These are phyloP conservation scores for Lyophyllum semitale DNA, from an alignment of 768 basidiomycete species.

Conservation along the genomic window DNA sequence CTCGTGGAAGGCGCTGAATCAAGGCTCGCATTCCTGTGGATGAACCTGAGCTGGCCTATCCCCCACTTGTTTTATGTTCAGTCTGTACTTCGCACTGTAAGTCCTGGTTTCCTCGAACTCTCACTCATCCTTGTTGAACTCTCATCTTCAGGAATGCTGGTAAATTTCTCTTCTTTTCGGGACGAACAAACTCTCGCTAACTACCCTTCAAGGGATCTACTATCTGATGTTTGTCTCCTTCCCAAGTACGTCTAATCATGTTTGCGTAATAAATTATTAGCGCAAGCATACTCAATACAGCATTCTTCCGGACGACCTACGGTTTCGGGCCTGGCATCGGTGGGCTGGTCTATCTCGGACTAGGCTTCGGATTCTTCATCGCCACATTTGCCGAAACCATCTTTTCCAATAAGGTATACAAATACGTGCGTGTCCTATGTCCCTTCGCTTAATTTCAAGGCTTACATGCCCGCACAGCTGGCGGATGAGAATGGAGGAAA, in stretches of 20 bases:
- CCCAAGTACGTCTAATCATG: conserved; percentile 39
- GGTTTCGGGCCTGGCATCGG: conserved; percentile 53
- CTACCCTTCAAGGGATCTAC: conserved; percentile 50
- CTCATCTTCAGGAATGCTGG: conserved; percentile 48
- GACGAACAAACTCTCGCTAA: neutral
- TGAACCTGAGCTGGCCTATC: conserved; percentile 65
- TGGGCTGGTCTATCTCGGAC: conserved; percentile 56
- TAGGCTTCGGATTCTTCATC: conserved; percentile 55
- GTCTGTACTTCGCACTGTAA: conserved; percentile 72
- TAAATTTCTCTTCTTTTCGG: neutral
- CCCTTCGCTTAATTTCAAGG: neutral
- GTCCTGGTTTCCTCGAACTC: conserved; percentile 24
- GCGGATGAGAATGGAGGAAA: conserved; percentile 56
- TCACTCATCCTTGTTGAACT: neutral
- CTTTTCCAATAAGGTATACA: conserved; percentile 49
- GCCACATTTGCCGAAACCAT: conserved; percentile 52
- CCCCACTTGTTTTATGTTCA: conserved; percentile 71
- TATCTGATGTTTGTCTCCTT: conserved; percentile 77
- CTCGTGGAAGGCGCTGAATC: conserved; percentile 15
- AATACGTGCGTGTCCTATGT: conserved; percentile 35
- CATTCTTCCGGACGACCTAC: conserved; percentile 52
- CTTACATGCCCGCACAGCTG: conserved; percentile 33
- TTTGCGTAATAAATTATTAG: neutral
- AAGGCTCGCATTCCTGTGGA: conserved; percentile 49
- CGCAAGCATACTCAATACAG: conserved; percentile 16